Percentiles rank a stretch among this genome's conserved stretches.
Conservation (phyloP, 2,329 filamentous ascomycete genomes). For the Gyromitra esculenta region DNA sequence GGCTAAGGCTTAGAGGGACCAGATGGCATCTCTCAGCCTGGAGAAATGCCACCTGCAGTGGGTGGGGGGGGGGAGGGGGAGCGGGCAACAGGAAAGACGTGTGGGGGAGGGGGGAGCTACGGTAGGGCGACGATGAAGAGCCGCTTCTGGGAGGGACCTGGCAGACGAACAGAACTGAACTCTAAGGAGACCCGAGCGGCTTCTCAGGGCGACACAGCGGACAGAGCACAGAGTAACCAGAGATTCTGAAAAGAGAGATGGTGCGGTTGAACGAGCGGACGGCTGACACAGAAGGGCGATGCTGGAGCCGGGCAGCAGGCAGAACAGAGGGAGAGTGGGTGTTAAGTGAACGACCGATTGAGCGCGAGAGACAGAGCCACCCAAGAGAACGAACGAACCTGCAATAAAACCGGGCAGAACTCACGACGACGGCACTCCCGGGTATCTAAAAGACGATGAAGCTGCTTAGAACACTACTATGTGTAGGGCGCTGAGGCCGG, state of each 20-base stretch:
- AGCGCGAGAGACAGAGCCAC: slow-evolving; percentile 35
- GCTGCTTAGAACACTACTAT: slow-evolving; percentile 32
- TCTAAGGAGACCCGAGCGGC: slow-evolving; percentile 27
- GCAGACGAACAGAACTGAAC: slow-evolving; percentile 1
- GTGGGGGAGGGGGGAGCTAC: slow-evolving; percentile 47
- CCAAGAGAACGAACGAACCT: slow-evolving; percentile 25
- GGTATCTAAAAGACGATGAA: slow-evolving; percentile 40
- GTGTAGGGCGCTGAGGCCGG: slow-evolving; percentile 39
- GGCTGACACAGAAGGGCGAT: slow-evolving; percentile 37
- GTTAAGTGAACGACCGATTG: slow-evolving; percentile 17
- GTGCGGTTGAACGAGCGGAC: slow-evolving; percentile 45
- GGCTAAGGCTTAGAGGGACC: slow-evolving; percentile 36
- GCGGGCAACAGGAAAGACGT: slow-evolving; percentile 35
- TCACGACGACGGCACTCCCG: not conserved
- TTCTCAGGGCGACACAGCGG: slow-evolving; percentile 17
- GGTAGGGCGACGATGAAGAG: slow-evolving; percentile 38
- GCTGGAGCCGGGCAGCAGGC: slow-evolving; percentile 34
- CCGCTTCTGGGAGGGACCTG: slow-evolving; percentile 25
- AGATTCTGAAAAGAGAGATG: slow-evolving; percentile 24
- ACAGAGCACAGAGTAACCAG: slow-evolving; percentile 24
- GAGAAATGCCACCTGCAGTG: slow-evolving; percentile 45
- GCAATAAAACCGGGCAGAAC: slow-evolving; percentile 17
- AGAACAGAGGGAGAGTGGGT: slow-evolving; percentile 5
- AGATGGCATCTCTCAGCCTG: slow-evolving; percentile 41
- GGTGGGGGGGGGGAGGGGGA: not conserved